Conservation (phyloP, 2,329 filamentous ascomycete genomes). For the Stemphylium vesicarium region DNA sequence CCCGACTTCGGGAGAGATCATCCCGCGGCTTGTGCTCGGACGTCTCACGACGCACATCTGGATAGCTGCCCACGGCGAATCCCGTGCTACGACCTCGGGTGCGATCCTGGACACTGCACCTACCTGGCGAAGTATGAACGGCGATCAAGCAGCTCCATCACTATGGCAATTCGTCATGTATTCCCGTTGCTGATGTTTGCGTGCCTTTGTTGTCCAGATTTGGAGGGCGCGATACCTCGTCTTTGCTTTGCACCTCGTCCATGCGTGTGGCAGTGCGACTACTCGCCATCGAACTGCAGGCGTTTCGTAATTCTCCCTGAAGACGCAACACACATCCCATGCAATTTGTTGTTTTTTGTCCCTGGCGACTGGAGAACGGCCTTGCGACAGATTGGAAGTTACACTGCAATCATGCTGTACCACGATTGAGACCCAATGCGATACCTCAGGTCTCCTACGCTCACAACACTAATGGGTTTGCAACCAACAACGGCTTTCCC, state of each 20-base stretch:
- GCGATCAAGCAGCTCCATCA: conserved; percentile 6
- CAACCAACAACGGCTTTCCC: conserved; percentile 36
- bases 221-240: conserved; percentile 16
- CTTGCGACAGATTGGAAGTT: conserved; percentile 31
- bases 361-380: conserved; percentile 17
- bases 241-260: conserved; percentile 11
- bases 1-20: conserved; percentile 18
- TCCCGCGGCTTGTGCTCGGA: conserved; percentile 30
- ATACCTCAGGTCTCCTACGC: conserved; percentile 25
- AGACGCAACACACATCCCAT: conserved; percentile 18
- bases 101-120: conserved; percentile 13
- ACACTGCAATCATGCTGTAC: conserved; percentile 43
- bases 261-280: neutral
- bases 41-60: conserved; percentile 19
- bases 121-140: conserved; percentile 8
- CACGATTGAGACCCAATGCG: conserved; percentile 28
- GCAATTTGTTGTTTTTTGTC: conserved; percentile 23
- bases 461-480: conserved; percentile 36
- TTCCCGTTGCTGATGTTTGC: neutral
- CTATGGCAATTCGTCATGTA: neutral
- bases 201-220: neutral
- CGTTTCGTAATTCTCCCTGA: conserved; percentile 10
- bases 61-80: conserved; percentile 7
- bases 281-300: conserved; percentile 6
- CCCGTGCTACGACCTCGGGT: conserved; percentile 34